Base-by-base conservation (phyloP, 2,329 filamentous ascomycete genomes). In the Hortaea sp. region DNA sequence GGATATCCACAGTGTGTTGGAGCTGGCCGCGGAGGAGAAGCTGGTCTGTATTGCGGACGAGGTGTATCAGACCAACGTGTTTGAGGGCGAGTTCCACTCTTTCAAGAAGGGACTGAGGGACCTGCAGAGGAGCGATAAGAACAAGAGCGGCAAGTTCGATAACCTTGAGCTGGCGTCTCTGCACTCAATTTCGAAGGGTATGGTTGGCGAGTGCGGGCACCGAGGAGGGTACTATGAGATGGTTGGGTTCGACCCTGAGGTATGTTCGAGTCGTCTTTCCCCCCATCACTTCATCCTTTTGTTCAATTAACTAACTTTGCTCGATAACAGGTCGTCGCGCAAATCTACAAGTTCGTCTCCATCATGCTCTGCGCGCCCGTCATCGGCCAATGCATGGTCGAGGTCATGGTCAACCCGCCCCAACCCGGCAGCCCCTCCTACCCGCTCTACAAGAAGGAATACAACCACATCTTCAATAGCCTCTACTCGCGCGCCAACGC, bases 31-130 rank as follows among this genome's bases (percentile, higher is more conserved):
- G 29, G 76, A 89, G 66, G 81, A 95, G 74, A 80, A 83, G 57
- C 77, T 98, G 28, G 88, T 97, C 46, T 75, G 97, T 54, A 79
- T 98, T 60, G 92, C 92, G 44, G 92, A 98, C 63, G 92, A 98
- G 69, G 92, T 98, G 34, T 98, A 98, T 78, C 92, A 98, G 72
- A 97, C 92, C 63, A 98, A 98, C 68, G 85, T 98, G 58, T 98
- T 98, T 70, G 73, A 85, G 51, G 92, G 92, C 66, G 77, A 90
- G 65, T 98, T 98, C 74, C 81, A 86, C 70, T 94, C 86, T 61
- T 97, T 98, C 82, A 97, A 97, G 74, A 81, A 85, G 59, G 81
- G 84, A 37, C 78, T 98, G 43, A 80, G 89, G 53, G 76, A 84
- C 57, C 72, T 97, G 60, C 90, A 97, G 67, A 74, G 83, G 66